phyloP scores from a whole-genome alignment of 768 basidiomycete species.

The Suillus alpinus region DNA sequence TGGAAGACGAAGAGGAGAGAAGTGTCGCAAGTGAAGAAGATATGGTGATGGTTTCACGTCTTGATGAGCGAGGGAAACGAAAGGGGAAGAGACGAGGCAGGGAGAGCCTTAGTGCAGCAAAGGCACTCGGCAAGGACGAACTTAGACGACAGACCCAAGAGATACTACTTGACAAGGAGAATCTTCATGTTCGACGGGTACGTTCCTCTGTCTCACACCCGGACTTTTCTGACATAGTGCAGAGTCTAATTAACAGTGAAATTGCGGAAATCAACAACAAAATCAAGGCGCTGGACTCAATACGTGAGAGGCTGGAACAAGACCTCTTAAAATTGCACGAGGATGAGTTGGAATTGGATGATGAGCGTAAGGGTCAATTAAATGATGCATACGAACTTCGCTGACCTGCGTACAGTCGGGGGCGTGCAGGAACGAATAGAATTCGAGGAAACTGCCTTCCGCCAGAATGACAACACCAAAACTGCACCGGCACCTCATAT shows the following conservation, averaged over 20 bases:
- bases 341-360: conserved; percentile 95
- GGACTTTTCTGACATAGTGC: conserved; percentile 12
- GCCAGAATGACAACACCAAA: conserved; percentile 21
- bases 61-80: conserved; percentile 28
- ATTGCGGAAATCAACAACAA: conserved; percentile 87
- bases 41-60: conserved; percentile 57
- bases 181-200: conserved; percentile 85
- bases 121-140: conserved; percentile 80
- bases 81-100: conserved; percentile 49
- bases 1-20: conserved; percentile 39
- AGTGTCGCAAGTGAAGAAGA: conserved; percentile 76
- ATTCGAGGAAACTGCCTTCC: conserved; percentile 53
- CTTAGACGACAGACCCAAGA: conserved; percentile 80
- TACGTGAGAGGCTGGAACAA: conserved; percentile 75
- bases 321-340: conserved; percentile 87
- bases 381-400: background rate
- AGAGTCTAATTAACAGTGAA: conserved; percentile 86
- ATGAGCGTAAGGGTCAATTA: conserved; percentile 68
- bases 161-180: conserved; percentile 89
- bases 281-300: conserved; percentile 80
- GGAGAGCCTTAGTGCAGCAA: conserved; percentile 66
- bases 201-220: background rate
- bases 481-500: conserved; percentile 12
- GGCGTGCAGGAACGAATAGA: conserved; percentile 84
- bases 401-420: conserved; percentile 54